A percentile compares a stretch with the other conserved stretches of the same genome.
Evolutionary conservation across 257 asterid genomes (phyloP).

Genomic region (Nyctanthes arbortristis): DNA sequence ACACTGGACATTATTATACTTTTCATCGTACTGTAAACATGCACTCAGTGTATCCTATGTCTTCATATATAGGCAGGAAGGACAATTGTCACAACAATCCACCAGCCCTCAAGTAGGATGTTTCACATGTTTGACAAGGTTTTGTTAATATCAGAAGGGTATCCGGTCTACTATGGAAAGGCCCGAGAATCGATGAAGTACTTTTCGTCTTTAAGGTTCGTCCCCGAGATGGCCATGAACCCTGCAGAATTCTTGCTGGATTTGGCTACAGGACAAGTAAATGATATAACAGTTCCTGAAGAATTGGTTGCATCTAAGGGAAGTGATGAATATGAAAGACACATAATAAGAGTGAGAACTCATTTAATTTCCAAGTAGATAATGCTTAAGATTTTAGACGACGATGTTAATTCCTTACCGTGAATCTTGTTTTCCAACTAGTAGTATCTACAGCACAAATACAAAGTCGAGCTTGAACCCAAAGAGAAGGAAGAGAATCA

Average conservation of each 20-base stretch:
- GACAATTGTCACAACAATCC: conserved; percentile 84
- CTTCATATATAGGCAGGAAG: conserved; percentile 74
- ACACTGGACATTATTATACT: background rate
- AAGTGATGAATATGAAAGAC: conserved; percentile 50
- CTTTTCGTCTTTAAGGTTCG: conserved; percentile 65
- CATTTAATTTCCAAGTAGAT: too few relatives aligned
- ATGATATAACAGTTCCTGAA: conserved; percentile 77
- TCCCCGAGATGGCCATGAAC: conserved; percentile 82
- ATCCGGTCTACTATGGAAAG: conserved; percentile 73
- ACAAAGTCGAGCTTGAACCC: conserved; percentile 61
- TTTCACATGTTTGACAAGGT: conserved; percentile 88
- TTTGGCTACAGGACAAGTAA: conserved; percentile 83
- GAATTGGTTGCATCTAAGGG: conserved; percentile 51
- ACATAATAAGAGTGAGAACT: conserved; percentile 58
- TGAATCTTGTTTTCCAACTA: conserved; percentile 22
- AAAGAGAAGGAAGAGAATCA: conserved; percentile 68
- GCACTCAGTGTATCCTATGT: background rate
- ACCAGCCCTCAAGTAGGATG: conserved; percentile 96
- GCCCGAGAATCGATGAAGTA: conserved; percentile 70
- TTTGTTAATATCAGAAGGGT: conserved; percentile 79
- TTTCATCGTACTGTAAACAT: background rate
- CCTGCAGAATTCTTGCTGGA: conserved; percentile 97
- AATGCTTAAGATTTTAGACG: too few relatives aligned
- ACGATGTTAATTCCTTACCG: too few relatives aligned
- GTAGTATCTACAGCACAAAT: conserved; percentile 75